Conservation (phyloP, 2,329 filamentous ascomycete genomes). For the Aureobasidium sp. region DNA sequence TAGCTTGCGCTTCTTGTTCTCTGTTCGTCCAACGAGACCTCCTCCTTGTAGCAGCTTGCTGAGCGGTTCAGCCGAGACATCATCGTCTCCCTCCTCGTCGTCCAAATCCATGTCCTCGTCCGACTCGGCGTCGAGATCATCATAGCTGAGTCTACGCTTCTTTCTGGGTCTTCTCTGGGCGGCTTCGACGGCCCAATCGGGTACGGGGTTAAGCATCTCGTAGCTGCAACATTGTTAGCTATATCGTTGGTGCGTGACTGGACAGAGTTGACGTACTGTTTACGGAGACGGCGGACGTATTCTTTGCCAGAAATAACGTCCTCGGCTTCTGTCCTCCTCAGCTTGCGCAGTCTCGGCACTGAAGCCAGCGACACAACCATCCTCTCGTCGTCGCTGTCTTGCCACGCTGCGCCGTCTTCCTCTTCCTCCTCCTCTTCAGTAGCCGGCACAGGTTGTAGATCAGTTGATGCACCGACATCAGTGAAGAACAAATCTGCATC, state of each 20-base stretch:
- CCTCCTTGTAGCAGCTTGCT: conserved; percentile 71
- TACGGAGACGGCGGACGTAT: conserved; percentile 71
- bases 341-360: conserved; percentile 69
- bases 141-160: conserved; percentile 39
- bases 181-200: conserved; percentile 53
- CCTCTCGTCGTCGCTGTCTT: conserved; percentile 92
- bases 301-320: conserved; percentile 82
- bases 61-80: conserved; percentile 65
- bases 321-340: conserved; percentile 72
- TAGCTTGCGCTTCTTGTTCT: conserved; percentile 61
- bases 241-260: not conserved
- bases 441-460: conserved; percentile 33
- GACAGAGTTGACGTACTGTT: conserved; percentile 46
- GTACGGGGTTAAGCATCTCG: conserved; percentile 53
- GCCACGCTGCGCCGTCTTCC: conserved; percentile 60
- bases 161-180: conserved; percentile 36
- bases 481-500: conserved; percentile 78
- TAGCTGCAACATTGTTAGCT: conserved; percentile 21
- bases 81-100: conserved; percentile 25
- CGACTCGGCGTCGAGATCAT: conserved; percentile 47
- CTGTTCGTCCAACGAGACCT: conserved; percentile 51
- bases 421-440: conserved; percentile 37
- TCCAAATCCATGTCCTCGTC: conserved; percentile 50
- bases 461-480: conserved; percentile 54
- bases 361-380: conserved; percentile 75